Percentiles rank a stretch among this genome's conserved stretches.
These are phyloP conservation scores for Perkinsus olseni DNA, from an alignment of 169 alveolate genomes.

Conservation along the genomic window DNA sequence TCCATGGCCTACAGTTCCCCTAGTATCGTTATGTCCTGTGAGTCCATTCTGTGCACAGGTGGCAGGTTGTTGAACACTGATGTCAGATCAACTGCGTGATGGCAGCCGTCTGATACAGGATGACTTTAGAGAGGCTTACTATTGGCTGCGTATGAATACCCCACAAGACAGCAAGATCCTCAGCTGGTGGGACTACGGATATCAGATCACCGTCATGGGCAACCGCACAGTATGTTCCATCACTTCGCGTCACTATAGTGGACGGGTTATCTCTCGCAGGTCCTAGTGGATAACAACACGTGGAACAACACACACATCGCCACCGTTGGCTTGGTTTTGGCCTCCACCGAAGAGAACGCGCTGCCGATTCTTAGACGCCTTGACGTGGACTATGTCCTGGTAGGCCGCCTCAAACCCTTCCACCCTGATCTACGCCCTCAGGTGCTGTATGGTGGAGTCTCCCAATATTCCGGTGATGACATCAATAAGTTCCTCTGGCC, in stretches of 20 bases:
- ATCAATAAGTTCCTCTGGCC: conserved; percentile 95
- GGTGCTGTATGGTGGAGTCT: conserved; percentile 91
- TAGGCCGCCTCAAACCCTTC: not conserved
- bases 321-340: conserved; percentile 85
- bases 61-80: not conserved
- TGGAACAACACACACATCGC: conserved; percentile 97
- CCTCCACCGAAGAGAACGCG: conserved; percentile 88
- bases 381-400: conserved; percentile 89
- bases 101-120: conserved; percentile 86
- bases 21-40: conserved; percentile 72
- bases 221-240: conserved; percentile 75
- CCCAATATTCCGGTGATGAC: conserved; percentile 92
- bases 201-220: conserved; percentile 90
- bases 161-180: conserved; percentile 79
- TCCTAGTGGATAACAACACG: conserved; percentile 93
- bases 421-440: conserved; percentile 1
- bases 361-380: conserved; percentile 72
- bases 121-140: conserved; percentile 96
- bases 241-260: not conserved
- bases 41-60: conserved; percentile 4
- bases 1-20: conserved; percentile 87
- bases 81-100: conserved; percentile 33
- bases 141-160: conserved; percentile 93
- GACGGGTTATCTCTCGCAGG: not conserved
- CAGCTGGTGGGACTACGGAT: conserved; percentile 99